A percentile compares a stretch with the other conserved stretches of the same genome.
Conservation (phyloP, 805 yeast genomes). For the Schwanniomyces pseudopolymorphus region DNA sequence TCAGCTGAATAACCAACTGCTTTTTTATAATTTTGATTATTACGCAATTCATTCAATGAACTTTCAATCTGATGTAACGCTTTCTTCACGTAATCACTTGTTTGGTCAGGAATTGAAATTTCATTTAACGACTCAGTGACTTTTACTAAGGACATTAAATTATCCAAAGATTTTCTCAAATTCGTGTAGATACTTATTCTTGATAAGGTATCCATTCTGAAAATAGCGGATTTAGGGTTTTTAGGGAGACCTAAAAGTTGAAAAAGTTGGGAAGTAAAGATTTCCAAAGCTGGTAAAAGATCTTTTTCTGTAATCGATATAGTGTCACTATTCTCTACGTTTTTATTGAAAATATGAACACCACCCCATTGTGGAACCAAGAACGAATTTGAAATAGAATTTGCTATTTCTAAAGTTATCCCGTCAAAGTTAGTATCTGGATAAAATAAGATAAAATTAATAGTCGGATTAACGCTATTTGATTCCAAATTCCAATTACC, state of each 20-base stretch:
- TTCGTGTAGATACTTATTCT: slow-evolving; percentile 60
- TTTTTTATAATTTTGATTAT: slow-evolving; percentile 26
- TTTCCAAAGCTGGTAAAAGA: slow-evolving; percentile 58
- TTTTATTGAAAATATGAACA: slow-evolving; percentile 49
- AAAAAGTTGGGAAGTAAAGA: slow-evolving; percentile 73
- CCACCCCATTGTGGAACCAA: slow-evolving; percentile 93
- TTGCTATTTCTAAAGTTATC: slow-evolving; percentile 50
- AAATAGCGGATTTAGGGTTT: slow-evolving; percentile 54
- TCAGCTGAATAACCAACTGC: slow-evolving; percentile 42
- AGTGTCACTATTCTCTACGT: slow-evolving; percentile 3
- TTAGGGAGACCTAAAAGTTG: slow-evolving; percentile 69
- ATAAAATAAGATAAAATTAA: slow-evolving; percentile 69
- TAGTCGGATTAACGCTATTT: slow-evolving; percentile 59
- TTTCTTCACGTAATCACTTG: slow-evolving; percentile 53
- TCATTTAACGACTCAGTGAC: slow-evolving; percentile 67
- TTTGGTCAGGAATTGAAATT: slow-evolving; percentile 80
- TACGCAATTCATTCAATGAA: slow-evolving; percentile 31
- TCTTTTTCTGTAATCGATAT: slow-evolving; percentile 39
- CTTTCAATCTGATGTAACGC: slow-evolving; percentile 45
- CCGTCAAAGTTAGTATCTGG: slow-evolving; percentile 47
- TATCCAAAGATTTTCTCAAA: slow-evolving; percentile 60
- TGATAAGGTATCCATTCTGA: slow-evolving; percentile 64
- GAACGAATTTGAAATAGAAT: slow-evolving; percentile 56
- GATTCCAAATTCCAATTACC: slow-evolving; percentile 78
- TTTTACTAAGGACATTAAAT: slow-evolving; percentile 69